Evolutionary conservation across 495 filamentous ascomycete genomes (phyloP), one percentile per base, ranked within the genome.

Genomic region (Glonium stellatum): DNA sequence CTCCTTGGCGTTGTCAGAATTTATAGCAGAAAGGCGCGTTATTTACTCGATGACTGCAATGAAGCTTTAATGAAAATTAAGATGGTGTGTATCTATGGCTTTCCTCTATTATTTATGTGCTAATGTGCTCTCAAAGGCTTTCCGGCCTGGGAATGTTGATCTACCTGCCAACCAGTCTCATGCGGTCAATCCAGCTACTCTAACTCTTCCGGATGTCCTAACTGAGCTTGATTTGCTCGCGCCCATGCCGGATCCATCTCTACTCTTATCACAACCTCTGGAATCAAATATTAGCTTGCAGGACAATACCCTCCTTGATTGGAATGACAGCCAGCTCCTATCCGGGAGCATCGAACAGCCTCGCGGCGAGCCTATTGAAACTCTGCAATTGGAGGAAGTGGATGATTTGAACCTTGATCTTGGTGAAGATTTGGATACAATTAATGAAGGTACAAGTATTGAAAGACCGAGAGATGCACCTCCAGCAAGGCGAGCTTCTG

Each of bases 1-100:
- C 77, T 98, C 63, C 79, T 98, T 55, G 93, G 93, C 75, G 93
- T 98, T 39, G 95, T 96, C 61, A 82, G 93, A 64, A 98, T 98
- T 55, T 97, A 98, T 73, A 95, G 90, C 70, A 82, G 95, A 60
- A 98, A 98, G 75, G 90, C 93, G 68, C 87, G 91, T 61, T 98
- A 98, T 71, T 78, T 98, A 13, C 76, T 97, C 41, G 93, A 97
- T 70, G 93, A 98, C 71, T 98, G 93, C 77, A 95, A 92, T 68
- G 93, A 98, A 75, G 92, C 93, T 25, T 76, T 97, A 57, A 84
- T 93, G 79, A 97, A 96, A 74, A 95, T 98, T 67, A 97, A 97
- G 71, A 93, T 97, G 92, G 92, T 96, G 79, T 25, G 80, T 50
- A 21, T 41, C 5, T 21, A 22, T n/a, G 58, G 11, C 25, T 4